A percentile compares a stretch with the other conserved stretches of the same genome.
Conservation (phyloP, 1,284 basidiomycete species). For the Ustilago tritici region DNA sequence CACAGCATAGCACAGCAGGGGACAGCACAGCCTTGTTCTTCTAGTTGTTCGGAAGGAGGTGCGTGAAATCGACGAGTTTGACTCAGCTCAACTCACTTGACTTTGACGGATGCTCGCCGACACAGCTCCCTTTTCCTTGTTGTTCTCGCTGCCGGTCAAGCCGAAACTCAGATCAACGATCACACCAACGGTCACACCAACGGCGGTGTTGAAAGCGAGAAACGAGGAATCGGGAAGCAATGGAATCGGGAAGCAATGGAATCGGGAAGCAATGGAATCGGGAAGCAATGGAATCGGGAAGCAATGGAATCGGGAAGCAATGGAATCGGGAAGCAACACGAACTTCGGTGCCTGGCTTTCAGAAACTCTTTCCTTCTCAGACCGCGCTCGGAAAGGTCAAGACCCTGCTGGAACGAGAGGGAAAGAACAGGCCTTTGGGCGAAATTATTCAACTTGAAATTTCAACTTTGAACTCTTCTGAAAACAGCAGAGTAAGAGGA, state of each 20-base stretch:
- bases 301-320: too few relatives aligned
- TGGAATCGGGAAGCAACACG: neutral
- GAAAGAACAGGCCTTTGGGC: neutral
- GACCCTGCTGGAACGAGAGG: neutral
- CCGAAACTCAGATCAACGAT: too few relatives aligned
- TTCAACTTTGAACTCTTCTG: neutral
- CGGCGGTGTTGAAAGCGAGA: constrained; percentile 5
- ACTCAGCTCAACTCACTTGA: neutral
- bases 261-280: too few relatives aligned
- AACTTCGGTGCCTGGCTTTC: constrained; percentile 1
- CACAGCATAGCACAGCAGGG: constrained; percentile 4
- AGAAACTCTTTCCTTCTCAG: neutral
- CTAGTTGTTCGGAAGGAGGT: neutral
- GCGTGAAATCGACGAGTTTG: constrained; percentile 5
- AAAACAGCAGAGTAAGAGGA: neutral
- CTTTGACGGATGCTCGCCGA: neutral
- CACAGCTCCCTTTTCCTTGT: neutral
- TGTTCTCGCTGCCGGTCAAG: too few relatives aligned
- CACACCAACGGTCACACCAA: neutral
- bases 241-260: too few relatives aligned
- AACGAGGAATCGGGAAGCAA: neutral
- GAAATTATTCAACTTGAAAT: neutral
- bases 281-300: too few relatives aligned
- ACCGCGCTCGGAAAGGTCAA: neutral
- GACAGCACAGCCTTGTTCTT: neutral